Conservation (phyloP, 2,329 filamentous ascomycete genomes). For the Ophiocordyceps camponoti-saundersi region DNA sequence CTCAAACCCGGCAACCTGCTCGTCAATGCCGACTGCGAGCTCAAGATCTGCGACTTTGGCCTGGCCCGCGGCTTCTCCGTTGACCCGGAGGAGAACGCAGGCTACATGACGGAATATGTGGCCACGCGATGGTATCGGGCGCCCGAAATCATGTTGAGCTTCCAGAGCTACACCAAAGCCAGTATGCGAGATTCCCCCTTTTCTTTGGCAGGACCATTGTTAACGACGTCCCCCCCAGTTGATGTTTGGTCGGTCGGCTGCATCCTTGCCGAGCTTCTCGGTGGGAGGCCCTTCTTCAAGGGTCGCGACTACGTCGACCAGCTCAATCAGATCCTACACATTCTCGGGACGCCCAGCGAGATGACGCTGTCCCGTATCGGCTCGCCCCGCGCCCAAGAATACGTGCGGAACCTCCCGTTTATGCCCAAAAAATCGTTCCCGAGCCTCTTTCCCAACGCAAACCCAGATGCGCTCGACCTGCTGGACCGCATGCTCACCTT, state of each 20-base stretch:
- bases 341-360: conserved; percentile 90
- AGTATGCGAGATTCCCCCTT: conserved; percentile 41
- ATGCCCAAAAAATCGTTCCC: conserved; percentile 91
- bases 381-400: conserved; percentile 89
- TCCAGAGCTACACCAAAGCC: conserved; percentile 99
- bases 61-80: conserved; percentile 91
- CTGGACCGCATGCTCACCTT: conserved; percentile 96
- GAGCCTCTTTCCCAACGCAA: conserved; percentile 79
- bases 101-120: conserved; percentile 99
- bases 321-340: conserved; percentile 97
- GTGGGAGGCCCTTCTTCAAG: conserved; percentile 97
- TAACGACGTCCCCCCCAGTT: conserved; percentile 34
- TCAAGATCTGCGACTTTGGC: conserved; percentile 98
- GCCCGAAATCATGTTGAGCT: conserved; percentile 98
- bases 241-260: conserved; percentile 99
- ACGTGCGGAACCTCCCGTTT: conserved; percentile 86
- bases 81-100: conserved; percentile 94
- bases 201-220: background rate
- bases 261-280: conserved; percentile 89
- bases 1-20: conserved; percentile 93
- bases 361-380: conserved; percentile 88
- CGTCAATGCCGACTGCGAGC: conserved; percentile 96
- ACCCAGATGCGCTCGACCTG: conserved; percentile 87
- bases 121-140: conserved; percentile 91
- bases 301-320: conserved; percentile 98